phyloP scores from a whole-genome alignment of 768 basidiomycete species.

The Leucosporidium creatinivorum region DNA sequence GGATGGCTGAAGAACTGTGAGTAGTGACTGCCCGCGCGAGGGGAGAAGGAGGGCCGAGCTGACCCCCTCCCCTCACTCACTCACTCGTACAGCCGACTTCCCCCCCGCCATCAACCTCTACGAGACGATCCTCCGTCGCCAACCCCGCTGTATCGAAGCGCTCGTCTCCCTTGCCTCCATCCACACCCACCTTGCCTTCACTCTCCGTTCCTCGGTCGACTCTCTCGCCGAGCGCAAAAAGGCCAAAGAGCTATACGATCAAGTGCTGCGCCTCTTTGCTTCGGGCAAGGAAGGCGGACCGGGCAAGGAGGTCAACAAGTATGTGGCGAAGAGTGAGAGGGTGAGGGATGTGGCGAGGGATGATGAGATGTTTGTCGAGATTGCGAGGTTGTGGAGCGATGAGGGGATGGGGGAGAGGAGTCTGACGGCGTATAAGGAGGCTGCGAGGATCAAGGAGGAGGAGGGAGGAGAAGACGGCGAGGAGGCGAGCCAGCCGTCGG shows the following conservation, averaged over 20 bases:
- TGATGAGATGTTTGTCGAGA: slow-evolving; percentile 79
- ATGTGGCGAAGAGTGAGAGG: slow-evolving; percentile 25
- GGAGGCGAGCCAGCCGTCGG: slow-evolving; percentile 14
- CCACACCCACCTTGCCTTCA: slow-evolving; percentile 61
- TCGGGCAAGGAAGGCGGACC: slow-evolving; percentile 6
- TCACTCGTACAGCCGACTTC: slow-evolving; percentile 57
- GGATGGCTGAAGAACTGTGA: neutral
- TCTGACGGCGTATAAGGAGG: slow-evolving; percentile 64
- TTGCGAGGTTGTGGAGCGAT: slow-evolving; percentile 77
- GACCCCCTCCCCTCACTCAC: neutral
- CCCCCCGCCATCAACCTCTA: slow-evolving; percentile 78
- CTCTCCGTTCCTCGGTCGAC: slow-evolving; percentile 65
- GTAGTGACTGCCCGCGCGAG: neutral
- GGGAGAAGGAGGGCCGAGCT: neutral
- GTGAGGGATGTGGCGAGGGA: slow-evolving; percentile 46
- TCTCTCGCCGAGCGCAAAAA: slow-evolving; percentile 59
- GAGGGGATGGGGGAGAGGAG: slow-evolving; percentile 66
- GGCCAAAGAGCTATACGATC: slow-evolving; percentile 76
- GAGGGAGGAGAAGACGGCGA: slow-evolving; percentile 32
- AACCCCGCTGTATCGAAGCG: slow-evolving; percentile 61
- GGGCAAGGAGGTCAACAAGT: neutral
- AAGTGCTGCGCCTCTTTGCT: slow-evolving; percentile 61
- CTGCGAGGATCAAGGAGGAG: slow-evolving; percentile 41
- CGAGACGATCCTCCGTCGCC: slow-evolving; percentile 62
- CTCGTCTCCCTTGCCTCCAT: slow-evolving; percentile 82